Evolutionary conservation across 2,329 filamentous ascomycete genomes (phyloP).

Genomic region (Zelopaecilomyces penicillatus): DNA sequence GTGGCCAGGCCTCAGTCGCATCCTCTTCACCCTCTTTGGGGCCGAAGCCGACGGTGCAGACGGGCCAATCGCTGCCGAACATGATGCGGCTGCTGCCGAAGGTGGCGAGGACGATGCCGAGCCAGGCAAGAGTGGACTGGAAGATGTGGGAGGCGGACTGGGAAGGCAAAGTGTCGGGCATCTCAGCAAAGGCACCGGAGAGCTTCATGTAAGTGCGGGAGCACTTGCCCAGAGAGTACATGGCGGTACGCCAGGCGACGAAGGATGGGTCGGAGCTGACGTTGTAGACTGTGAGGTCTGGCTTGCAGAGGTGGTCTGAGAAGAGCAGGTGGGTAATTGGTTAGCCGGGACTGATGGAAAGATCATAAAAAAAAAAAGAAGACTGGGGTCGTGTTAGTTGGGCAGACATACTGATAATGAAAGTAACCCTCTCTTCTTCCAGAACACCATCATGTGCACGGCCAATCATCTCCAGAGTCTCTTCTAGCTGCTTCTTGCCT

Average conservation of each 20-base stretch:
- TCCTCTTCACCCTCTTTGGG: not conserved
- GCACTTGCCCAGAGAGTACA: constrained; percentile 58
- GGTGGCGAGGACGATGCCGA: constrained; percentile 59
- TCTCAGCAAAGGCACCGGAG: constrained; percentile 77
- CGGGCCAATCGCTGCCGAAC: constrained; percentile 92
- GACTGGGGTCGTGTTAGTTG: not conserved
- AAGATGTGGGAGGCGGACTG: constrained; percentile 50
- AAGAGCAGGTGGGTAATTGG: constrained; percentile 6
- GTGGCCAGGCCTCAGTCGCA: constrained; percentile 55
- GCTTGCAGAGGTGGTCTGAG: constrained; percentile 86
- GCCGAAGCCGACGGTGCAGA: constrained; percentile 58
- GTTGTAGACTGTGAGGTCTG: constrained; percentile 60
- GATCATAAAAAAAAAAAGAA: not conserved
- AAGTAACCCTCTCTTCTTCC: constrained; percentile 51
- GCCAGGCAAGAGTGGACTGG: constrained; percentile 58
- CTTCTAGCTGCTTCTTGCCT: constrained; percentile 65
- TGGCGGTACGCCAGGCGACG: constrained; percentile 58
- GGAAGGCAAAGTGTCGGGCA: constrained; percentile 48
- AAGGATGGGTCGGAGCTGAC: constrained; percentile 48
- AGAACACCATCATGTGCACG: constrained; percentile 54
- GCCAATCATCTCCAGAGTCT: constrained; percentile 62
- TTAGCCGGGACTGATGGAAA: not conserved
- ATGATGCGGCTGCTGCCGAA: constrained; percentile 70
- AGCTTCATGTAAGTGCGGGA: constrained; percentile 78
- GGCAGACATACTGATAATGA: constrained; percentile 58